phyloP scores from a whole-genome alignment of 2,329 filamentous ascomycete genomes.

The Sporothrix dimorphospora region DNA sequence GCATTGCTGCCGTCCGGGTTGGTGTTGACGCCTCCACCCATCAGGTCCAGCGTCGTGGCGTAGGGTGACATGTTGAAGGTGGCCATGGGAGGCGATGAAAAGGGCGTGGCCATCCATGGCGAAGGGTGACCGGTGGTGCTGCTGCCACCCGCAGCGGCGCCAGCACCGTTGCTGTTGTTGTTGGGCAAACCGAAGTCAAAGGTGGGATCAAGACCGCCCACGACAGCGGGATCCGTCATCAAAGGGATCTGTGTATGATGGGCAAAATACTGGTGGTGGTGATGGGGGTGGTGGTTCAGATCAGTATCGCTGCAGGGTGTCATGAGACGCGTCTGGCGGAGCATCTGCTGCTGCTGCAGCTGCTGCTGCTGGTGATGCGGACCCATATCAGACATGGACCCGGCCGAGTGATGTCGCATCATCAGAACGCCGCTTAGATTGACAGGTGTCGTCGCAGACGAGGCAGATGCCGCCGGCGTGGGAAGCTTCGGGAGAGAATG shows the following conservation, averaged over 20 bases:
- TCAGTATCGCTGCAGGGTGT: slow-evolving; percentile 60
- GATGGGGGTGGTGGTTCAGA: slow-evolving; percentile 35
- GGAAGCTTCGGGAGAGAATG: background rate
- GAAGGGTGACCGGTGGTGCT: background rate
- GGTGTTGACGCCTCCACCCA: background rate
- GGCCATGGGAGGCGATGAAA: slow-evolving; percentile 21
- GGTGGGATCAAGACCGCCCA: background rate
- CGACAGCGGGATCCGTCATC: slow-evolving; percentile 35
- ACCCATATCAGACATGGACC: slow-evolving; percentile 34
- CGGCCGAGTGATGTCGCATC: slow-evolving; percentile 26
- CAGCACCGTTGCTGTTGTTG: background rate
- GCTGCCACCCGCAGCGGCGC: background rate
- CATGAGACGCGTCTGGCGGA: slow-evolving; percentile 45
- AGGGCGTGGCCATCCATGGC: slow-evolving; percentile 22
- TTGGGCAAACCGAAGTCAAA: slow-evolving; percentile 38
- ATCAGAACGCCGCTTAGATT: background rate
- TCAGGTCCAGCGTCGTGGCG: background rate
- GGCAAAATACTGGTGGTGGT: background rate
- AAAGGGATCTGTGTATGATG: background rate
- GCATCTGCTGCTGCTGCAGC: slow-evolving; percentile 19
- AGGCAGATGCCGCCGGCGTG: background rate
- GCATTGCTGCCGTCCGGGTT: background rate
- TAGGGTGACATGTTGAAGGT: slow-evolving; percentile 17
- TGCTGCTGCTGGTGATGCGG: slow-evolving; percentile 38
- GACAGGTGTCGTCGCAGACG: background rate